Conservation (phyloP, 2,329 filamentous ascomycete species). For the Colletotrichum godetiae region DNA sequence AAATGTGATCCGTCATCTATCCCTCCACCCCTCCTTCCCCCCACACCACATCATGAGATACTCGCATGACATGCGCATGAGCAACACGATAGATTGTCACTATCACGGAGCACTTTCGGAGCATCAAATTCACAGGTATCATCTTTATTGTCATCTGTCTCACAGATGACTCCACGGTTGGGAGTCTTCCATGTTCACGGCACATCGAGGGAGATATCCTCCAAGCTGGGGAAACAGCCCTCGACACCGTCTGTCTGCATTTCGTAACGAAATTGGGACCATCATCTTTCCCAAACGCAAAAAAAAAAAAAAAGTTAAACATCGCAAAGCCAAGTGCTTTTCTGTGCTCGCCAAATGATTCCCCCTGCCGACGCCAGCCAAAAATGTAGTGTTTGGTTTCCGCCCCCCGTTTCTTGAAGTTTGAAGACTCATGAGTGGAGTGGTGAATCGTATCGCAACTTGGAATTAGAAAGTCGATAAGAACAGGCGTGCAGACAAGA, state of each 20-base stretch:
- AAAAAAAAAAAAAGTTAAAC: slow-evolving; percentile 5
- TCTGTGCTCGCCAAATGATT: slow-evolving; percentile 33
- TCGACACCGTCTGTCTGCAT: slow-evolving; percentile 20
- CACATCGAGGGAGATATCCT: slow-evolving; percentile 5
- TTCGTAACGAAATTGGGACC: slow-evolving; percentile 25
- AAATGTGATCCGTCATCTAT: neutral
- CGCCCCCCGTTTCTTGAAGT: slow-evolving; percentile 19
- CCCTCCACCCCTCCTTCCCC: neutral
- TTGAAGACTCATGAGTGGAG: slow-evolving; percentile 32
- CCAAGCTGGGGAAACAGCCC: neutral
- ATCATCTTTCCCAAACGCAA: slow-evolving; percentile 26
- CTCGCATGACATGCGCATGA: neutral
- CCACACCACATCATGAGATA: neutral
- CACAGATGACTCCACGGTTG: slow-evolving; percentile 1
- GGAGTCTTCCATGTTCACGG: slow-evolving; percentile 9
- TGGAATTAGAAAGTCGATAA: slow-evolving; percentile 36
- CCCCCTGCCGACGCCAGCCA: slow-evolving; percentile 35
- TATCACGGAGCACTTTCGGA: neutral
- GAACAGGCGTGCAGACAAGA: slow-evolving; percentile 28
- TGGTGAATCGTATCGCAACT: slow-evolving; percentile 35
- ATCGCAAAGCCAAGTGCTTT: slow-evolving; percentile 34
- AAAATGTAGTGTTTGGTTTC: slow-evolving; percentile 33
- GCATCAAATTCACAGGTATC: slow-evolving; percentile 29
- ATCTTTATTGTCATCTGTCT: slow-evolving; percentile 33
- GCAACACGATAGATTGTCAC: neutral